Evolutionary conservation across 2,329 filamentous ascomycete species (phyloP), one percentile per base, ranked within the genome.

Genomic region (Exophiala aquamarina): DNA sequence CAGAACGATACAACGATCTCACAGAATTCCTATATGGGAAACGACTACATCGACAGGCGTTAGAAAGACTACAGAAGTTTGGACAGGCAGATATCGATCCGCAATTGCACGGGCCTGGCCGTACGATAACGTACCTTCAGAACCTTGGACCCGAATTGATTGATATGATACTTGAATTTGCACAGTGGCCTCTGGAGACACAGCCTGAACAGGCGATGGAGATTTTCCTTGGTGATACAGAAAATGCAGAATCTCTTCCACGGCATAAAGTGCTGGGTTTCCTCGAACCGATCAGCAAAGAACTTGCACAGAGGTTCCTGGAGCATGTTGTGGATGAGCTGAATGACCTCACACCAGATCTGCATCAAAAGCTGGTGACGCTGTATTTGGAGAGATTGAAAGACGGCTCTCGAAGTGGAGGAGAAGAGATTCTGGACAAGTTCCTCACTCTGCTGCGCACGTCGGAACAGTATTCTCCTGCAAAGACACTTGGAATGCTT

Each of bases 21-120:
- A 90, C 98, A n/a, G 92, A 97, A 66, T 98, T 98, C 64, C 84
- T 97, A 58, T 89, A 94, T 61, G 93, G 93, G 54, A 98, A 98
- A 71, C 91, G 86, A 66, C 77, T 97, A 32, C 93, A 98, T 67
- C 82, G 85, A 14, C 84, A 94, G 62, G 92, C 93, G 0, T 71
- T 98, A 14, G 86, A 89, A 56, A 72, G 96, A 21, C 76, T 98
- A 1, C 80, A 82, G 58, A 86, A 84, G 54, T 96, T 96, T 58
- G 92, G 92, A 14, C 79, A 79, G 20, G 74, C 77, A 2, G 65
- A 70, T 45, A 63, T 58, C 7, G 63, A 64, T 17, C 70, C 75
- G 13, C 73, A 76, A 3, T 76, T 98, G 5, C 84, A 86, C 57
- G 93, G 93, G 0, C 89, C 93, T 2, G 82, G 84, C 52, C 77